Base-by-base conservation (phyloP, 352 stramenopile species). In the Phytophthora constricta region DNA sequence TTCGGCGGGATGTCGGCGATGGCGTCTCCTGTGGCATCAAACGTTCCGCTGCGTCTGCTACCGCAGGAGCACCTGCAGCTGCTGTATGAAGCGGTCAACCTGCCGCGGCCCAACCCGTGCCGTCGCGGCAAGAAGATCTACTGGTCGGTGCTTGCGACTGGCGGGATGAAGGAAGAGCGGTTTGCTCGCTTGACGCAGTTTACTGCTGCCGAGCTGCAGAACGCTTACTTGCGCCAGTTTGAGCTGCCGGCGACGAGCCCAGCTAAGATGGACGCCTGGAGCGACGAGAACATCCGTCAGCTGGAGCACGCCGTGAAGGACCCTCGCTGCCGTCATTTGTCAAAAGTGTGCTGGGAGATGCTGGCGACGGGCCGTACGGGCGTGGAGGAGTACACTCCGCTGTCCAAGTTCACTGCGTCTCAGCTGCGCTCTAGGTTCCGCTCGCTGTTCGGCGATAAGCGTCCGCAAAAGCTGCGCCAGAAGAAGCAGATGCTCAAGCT, bases 291-390 rank as follows among this genome's bases (percentile, higher is more conserved):
- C 57, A 89, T 90, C 58, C 77, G 73, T 43, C 79, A 90, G 62
- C 68, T 92, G 26, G 80, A 88, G 59, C 76, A 87, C 27, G 84
- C 83, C 16, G 83, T 89, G 5, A 86, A 90, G 56, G 84, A 92
- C 51, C 79, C 84, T 49, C 82, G 84, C 39, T 92, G 84, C 59
- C 80, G 84, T 27, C 82, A 90, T 62, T 55, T 89, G 59, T 87
- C 78, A 47, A 93, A 93, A 56, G 84, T 89, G 37, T 90, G 84
- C 68, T 93, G 84, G 84, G 84, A 93, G 61, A 89, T 90, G 71
- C 70, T 93, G 54, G 82, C 84, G 26, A 82, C 78, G 16, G 84
- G 84, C 25, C 79, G 80, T 53, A 93, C 84, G 34, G 84, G 84
- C 49, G 84, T 93, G 17, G 73, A 88, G 9, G 82, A 91, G 70